Evolutionary conservation across 352 stramenopile genomes (phyloP), one percentile per base, ranked within the genome.

Genomic region (Phytophthora podocarpi): DNA sequence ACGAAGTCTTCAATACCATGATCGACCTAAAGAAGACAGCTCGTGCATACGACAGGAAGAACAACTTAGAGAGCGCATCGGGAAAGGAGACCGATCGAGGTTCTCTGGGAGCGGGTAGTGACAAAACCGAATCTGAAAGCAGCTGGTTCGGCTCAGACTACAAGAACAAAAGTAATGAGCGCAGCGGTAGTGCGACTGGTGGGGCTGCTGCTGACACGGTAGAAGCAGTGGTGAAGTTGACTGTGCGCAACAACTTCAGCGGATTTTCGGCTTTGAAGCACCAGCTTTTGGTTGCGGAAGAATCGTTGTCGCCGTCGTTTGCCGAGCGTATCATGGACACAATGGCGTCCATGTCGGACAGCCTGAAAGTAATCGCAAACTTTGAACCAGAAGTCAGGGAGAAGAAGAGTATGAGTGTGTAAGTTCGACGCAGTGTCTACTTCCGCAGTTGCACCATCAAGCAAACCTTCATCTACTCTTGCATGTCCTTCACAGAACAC

Each of bases 221-320:
- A 12, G 62, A 71, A 30, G 18, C 27, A 18, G 50, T 72, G 16
- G 50, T 68, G 31, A 64, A 23, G 21, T 47, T 16, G 9, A 65
- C 50, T 31, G 18, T 72, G 5, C 43, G 28, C 10, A 5, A 65
- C n/a, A 47, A 59, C 15, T 69, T 72, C 40, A 60, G 32, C n/a
- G 57, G 63, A 1, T 61, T 64, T 26, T 63, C 56, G 1, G 40
- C 57, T 15, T n/a, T 64, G 16, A 63, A 67, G n/a, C 49, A 67
- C 16, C 57, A 71, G 18, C 15, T 71, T 42, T 37, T 18, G 5
- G 11, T 43, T 26, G 50, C 49, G n/a, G 57, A 71, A 39, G 20
- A 59, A 8, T 45, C 54, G 2, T 15, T 65, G 32, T 56, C 55
- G 8, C 61, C 56, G 2, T 61, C 55, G 23, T 48, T 70, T 24